Evolutionary conservation across 495 filamentous ascomycete species (phyloP).

Genomic region (Xylaria venustula): DNA sequence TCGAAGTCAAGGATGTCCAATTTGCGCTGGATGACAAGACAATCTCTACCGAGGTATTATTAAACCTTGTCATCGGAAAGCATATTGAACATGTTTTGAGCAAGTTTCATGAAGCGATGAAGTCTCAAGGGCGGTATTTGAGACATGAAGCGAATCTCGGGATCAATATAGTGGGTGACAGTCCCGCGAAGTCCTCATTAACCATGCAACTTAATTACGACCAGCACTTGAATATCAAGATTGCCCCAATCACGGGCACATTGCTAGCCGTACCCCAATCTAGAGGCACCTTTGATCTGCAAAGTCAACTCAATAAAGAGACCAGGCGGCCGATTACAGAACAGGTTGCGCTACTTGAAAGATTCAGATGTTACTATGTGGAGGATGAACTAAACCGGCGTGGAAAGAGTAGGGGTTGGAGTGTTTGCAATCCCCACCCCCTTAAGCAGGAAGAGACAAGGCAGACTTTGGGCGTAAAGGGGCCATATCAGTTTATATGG

Average conservation of each 20-base stretch:
- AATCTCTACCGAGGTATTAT: slow-evolving; percentile 69
- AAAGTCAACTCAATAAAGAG: slow-evolving; percentile 53
- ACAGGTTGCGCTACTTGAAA: slow-evolving; percentile 50
- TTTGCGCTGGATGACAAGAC: slow-evolving; percentile 63
- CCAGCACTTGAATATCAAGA: slow-evolving; percentile 55
- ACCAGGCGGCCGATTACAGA: slow-evolving; percentile 54
- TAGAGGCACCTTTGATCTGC: slow-evolving; percentile 35
- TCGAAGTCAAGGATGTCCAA: slow-evolving; percentile 63
- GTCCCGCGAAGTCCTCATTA: slow-evolving; percentile 65
- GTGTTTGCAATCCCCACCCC: slow-evolving; percentile 46
- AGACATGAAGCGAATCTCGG: slow-evolving; percentile 52
- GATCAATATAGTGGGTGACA: slow-evolving; percentile 52
- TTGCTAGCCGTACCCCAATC: slow-evolving; percentile 52
- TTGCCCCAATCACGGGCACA: slow-evolving; percentile 67
- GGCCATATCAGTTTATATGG: slow-evolving; percentile 59
- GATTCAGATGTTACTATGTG: slow-evolving; percentile 56
- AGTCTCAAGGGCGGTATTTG: slow-evolving; percentile 56
- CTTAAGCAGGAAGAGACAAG: slow-evolving; percentile 59
- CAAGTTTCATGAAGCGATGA: slow-evolving; percentile 57
- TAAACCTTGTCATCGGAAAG: slow-evolving; percentile 70
- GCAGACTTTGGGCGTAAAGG: slow-evolving; percentile 56
- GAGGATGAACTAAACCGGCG: slow-evolving; percentile 63
- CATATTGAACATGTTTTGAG: slow-evolving; percentile 69
- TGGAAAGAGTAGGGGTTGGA: slow-evolving; percentile 62
- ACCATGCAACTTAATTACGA: slow-evolving; percentile 63